Evolutionary conservation across 2,329 filamentous ascomycete genomes (phyloP), one percentile per base, ranked within the genome.

Genomic region (Colletotrichum abscissum): DNA sequence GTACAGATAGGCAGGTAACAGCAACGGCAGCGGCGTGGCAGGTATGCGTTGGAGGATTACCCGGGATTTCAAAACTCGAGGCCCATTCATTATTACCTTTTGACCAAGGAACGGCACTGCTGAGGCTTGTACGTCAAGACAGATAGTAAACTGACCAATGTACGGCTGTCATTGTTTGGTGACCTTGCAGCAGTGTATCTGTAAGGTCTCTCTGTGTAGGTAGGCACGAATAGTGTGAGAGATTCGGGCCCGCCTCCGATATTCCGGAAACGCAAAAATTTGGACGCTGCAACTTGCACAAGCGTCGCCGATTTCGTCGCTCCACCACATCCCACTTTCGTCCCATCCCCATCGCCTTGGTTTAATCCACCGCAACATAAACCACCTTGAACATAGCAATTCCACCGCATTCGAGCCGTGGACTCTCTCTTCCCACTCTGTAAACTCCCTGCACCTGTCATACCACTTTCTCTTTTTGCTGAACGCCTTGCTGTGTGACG

Each of bases 251-350:
- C 71, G 71, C 71, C 67, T 66, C 67, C 67, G 62, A 73, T 66
- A n/a, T 66, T 71, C 71, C 71, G 71, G 67, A 62, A 73, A 60
- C 71, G 71, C 71, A 71, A 71, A 71, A 66, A 28, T 62, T 60
- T 57, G 71, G 67, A 66, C 22, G 62, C 67, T 71, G 71, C 46
- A 57, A 63, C 63, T 72, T 63, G 63, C 38, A 63, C 68, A 63
- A 63, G 63, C 68, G 57, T 68, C 68, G 72, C 72, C 72, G 72
- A 74, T 74, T 72, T 74, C 72, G 72, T 74, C 72, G 68, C 72
- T 63, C 38, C 65, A 49, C 71, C 63, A 73, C 69, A 67, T 74
- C 72, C 68, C 68, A 74, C 69, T 63, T 72, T 64, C 69, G 63
- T 71, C 71, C 71, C 67, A 73, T 57, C 71, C 71, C 63, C 49